Evolutionary conservation across 139 green algal species (phyloP).

Genomic region (Chlamydomonas incerta): DNA sequence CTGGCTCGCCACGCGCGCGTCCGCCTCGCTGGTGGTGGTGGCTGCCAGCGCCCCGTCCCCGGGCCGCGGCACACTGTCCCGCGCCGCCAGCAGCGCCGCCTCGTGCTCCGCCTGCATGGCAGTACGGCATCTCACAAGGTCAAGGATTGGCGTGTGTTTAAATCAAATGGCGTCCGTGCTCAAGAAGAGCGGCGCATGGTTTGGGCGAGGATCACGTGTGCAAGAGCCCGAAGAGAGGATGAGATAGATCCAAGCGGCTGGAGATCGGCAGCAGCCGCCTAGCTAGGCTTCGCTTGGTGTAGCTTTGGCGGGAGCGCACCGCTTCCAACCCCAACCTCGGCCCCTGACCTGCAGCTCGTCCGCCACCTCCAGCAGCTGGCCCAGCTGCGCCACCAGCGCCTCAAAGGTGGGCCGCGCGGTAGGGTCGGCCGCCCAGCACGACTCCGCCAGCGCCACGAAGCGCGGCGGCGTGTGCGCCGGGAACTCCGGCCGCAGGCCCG

Average conservation of each 20-base stretch:
- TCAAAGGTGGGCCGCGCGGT: slow-evolving; percentile 32
- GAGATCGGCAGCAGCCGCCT: no score
- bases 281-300: no score
- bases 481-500: slow-evolving; percentile 39
- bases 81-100: background rate
- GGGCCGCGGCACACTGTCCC: background rate
- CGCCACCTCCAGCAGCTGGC: slow-evolving; percentile 16
- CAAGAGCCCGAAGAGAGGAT: no score
- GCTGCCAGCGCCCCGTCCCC: background rate
- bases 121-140: no score
- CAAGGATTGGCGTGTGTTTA: no score
- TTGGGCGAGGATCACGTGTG: no score
- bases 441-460: slow-evolving; percentile 21
- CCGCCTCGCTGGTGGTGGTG: background rate
- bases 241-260: no score
- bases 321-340: no score
- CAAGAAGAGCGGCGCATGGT: no score
- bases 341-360: slow-evolving; percentile 1
- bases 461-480: slow-evolving; percentile 13
- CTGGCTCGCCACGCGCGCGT: background rate
- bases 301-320: no score
- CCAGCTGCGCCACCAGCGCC: slow-evolving; percentile 6
- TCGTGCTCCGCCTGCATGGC: slow-evolving; percentile 28
- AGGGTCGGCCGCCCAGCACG: slow-evolving; percentile 44
- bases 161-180: no score